Evolutionary conservation across 2,329 filamentous ascomycete species (phyloP), one percentile per base, ranked within the genome.

Genomic region (Fusarium sp.): DNA sequence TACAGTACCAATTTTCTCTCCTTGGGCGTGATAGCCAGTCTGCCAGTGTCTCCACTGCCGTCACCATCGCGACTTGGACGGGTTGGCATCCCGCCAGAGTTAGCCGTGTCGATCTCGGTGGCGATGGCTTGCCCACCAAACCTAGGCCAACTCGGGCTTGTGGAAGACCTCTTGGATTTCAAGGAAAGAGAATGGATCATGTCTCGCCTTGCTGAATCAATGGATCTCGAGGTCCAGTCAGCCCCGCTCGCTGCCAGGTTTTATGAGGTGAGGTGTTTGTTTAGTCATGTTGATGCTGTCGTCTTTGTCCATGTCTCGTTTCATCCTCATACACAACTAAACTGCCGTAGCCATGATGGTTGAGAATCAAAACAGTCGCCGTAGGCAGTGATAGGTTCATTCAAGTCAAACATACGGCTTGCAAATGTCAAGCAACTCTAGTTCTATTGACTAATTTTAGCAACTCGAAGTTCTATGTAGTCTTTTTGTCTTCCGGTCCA

Each of bases 81-180:
- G 65, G 56, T 68, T 57, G 64, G 59, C 57, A 69, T 62, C 65
- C 64, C 72, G 65, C 59, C 68, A 64, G 54, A 65, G 50, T 68
- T 78, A 75, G 71, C 62, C 70, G 60, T 67, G 76, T 73, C 74
- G 76, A 78, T 78, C 74, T 68, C 27, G 65, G 76, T 78, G 76
- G 76, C 74, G 57, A 74, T 56, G 45, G 41, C 50, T 33, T 64
- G 65, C 45, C 59, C 57, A 33, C 41, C 59, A 52, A 35, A 31
- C 43, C 27, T 48, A 24, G 39, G 27, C 61, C 37, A 43, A 29
- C 37, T 54, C 27, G 27, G 48, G 56, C 22, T 65, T 56, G 39
- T 24, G 31, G 57, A 54, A 61, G 31, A 31, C 33, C 64, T 52
- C 56, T 29, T 59, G 54, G 14, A 27, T 27, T 35, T 29, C 9